Base-by-base conservation (phyloP, 257 asterid species). In the Echium plantagineum region DNA sequence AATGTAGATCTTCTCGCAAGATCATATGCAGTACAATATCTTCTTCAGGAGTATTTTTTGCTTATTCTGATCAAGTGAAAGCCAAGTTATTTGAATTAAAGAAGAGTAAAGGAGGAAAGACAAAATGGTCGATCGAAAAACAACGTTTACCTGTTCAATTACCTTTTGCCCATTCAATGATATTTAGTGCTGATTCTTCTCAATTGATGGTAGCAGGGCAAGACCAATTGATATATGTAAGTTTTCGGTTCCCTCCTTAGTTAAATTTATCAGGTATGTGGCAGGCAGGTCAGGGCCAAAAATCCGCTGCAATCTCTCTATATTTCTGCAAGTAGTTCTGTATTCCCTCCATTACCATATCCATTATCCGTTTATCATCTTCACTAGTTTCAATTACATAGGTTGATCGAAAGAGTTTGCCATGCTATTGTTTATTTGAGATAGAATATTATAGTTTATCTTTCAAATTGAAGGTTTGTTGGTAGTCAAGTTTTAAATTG, bases 11-110 rank as follows among this genome's bases (percentile, higher is more conserved):
- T 74, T 72, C 95, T 69, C 85, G 87, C 77, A 93, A 83, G 85
- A 89, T 93, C 66, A 83, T 84, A 75, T 84, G 96, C 80, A 86
- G 99, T 80, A 62, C 93, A 59, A 85, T 93, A 32, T 82, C 99
- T 67, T 79, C 88, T 58, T 81, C 94, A 24, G 99, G 97, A 55
- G 52, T 77, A 57, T 75, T 75, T 15, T 85, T 93, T 79, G 94
- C 96, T 65, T 93, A 83, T 80, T 89, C 99, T 6, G 97, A 89
- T 69, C 94, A 86, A 58, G 69, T 75, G 42, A 93, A 77, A 66
- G 85, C 93, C 72, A 79, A 73, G 66, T 72, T 93, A 42, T 86
- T 86, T 77, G 90, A 89, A 70, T 75, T 86, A 77, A 80, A 76
- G 73, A 79, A 83, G 73, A 78, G 60, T 63, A 74, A 80, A 72